These are phyloP conservation scores for Pichia deserticola DNA, from an alignment of 805 yeast genomes.

Conservation along the genomic window DNA sequence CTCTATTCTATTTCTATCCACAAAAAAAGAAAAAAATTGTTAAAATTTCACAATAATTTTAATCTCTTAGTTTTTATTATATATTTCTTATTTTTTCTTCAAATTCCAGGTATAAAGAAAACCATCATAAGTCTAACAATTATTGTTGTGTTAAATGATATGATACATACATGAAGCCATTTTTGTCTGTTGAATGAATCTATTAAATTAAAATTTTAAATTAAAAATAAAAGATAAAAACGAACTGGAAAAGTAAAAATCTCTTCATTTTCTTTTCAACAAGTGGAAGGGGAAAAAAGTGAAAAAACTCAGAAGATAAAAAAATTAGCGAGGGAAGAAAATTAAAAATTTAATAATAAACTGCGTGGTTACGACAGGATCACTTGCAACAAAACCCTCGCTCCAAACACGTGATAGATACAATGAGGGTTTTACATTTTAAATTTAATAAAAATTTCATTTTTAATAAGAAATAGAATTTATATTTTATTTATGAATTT, in stretches of 20 bases:
- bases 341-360: too few relatives aligned
- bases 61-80: too few relatives aligned
- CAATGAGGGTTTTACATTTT: not conserved
- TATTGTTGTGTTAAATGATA: not conserved
- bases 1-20: too few relatives aligned
- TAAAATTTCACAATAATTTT: too few relatives aligned
- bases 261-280: not conserved
- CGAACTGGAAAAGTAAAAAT: too few relatives aligned
- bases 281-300: not conserved
- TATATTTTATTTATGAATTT: too few relatives aligned
- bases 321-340: not conserved
- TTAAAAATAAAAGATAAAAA: not conserved
- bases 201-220: not conserved
- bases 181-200: conserved; percentile 4
- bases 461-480: too few relatives aligned
- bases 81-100: not conserved
- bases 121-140: not conserved
- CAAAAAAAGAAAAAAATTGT: too few relatives aligned
- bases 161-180: conserved; percentile 28
- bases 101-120: not conserved
- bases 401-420: conserved; percentile 7
- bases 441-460: too few relatives aligned
- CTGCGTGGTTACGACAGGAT: conserved; percentile 9
- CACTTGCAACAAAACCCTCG: conserved; percentile 11
- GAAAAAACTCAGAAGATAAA: not conserved